Conservation (phyloP, 805 yeast genomes). For the Isabelozyma pseudorhagii region DNA sequence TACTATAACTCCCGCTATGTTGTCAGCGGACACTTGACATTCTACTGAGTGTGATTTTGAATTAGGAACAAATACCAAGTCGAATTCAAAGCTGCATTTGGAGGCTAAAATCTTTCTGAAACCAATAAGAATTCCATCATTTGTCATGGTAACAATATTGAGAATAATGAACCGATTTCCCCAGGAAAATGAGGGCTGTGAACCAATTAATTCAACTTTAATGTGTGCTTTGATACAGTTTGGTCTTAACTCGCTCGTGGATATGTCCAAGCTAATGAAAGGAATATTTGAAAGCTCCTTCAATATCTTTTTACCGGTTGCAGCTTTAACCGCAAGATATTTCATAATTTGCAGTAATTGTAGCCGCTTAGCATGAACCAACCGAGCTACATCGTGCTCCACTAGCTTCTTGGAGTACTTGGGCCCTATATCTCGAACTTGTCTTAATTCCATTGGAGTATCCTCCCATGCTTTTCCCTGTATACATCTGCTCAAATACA, state of each 20-base stretch:
- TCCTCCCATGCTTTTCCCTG: conserved; percentile 52
- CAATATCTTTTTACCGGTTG: conserved; percentile 35
- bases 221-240: neutral
- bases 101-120: conserved; percentile 37
- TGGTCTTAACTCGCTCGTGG: neutral
- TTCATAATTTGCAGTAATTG: conserved; percentile 36
- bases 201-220: neutral
- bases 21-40: conserved; percentile 34
- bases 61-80: conserved; percentile 14
- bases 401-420: conserved; percentile 37
- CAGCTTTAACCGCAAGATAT: conserved; percentile 37
- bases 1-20: conserved; percentile 25
- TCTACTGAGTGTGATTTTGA: conserved; percentile 1
- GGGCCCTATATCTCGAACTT: conserved; percentile 45
- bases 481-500: conserved; percentile 38
- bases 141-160: conserved; percentile 23
- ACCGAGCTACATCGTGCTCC: conserved; percentile 26
- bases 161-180: conserved; percentile 27
- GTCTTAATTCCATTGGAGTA: conserved; percentile 41
- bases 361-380: conserved; percentile 26
- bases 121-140: conserved; percentile 38
- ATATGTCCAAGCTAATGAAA: neutral
- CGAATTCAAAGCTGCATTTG: conserved; percentile 20
- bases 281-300: neutral
- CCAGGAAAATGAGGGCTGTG: conserved; percentile 17